Base-by-base conservation (phyloP, 495 filamentous ascomycete genomes). In the Terfezia boudieri region DNA sequence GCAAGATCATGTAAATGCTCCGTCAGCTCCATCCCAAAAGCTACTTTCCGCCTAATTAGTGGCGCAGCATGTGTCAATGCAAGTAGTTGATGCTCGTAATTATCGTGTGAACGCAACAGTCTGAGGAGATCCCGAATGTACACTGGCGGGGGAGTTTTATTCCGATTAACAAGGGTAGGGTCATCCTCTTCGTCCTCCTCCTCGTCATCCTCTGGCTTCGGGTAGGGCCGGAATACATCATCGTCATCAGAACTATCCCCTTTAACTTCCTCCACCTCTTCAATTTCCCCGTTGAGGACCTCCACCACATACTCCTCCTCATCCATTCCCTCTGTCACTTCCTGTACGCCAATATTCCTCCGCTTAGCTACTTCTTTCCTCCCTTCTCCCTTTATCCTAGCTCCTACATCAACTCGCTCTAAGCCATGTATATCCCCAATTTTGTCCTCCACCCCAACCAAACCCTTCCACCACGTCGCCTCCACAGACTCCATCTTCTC, bases 131-230 rank as follows among this genome's bases (percentile, higher is more conserved):
- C 85, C 50, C 86, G 80, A 59, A 95, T 83, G 57, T 70, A 81
- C 72, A 95, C 86, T 26, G 88, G 92, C 10, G 88, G 77, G 48
- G 76, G 81, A 41, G 83, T 82, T 58, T 87, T 94, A 64, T 84
- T 76, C 38, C 88, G 76, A 52, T 80, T 77, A 43, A 96, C 72
- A 37, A 92, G 68, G 0, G 86, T 93, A 12, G 92, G 79, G 63
- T 99, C 92, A 26, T 94, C 89, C 54, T 93, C 86, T 0, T 82
- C 8, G 37, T 32, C 83, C 66, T 96, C 92, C 55, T 86, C 83
- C 2, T 76, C 72, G 61, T 99, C 92, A n/a, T 83, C 88, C 64
- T 93, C 90, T 0, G 88, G 87, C 62, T 94, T 94, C 35, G 75
- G 79, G 63, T 95, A 96, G 4, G 84, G 80, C 10, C 78, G 71